Evolutionary conservation across 2,329 filamentous ascomycete genomes (phyloP).

Genomic region (Aureobasidium sp.): DNA sequence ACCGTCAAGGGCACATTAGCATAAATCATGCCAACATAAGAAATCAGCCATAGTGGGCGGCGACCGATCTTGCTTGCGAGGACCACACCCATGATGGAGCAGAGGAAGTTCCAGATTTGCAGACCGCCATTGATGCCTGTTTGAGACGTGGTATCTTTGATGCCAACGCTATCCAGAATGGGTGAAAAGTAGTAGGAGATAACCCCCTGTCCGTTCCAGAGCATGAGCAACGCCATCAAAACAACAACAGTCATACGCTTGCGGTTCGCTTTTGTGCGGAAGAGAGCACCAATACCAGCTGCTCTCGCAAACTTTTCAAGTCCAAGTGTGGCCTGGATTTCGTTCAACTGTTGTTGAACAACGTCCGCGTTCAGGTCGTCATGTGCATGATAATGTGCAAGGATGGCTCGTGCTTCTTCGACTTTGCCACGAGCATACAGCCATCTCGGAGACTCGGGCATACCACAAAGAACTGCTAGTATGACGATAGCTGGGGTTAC

Average conservation of each 20-base stretch:
- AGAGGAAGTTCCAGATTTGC: conserved; percentile 55
- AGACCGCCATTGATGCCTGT: conserved; percentile 40
- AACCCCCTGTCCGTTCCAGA: conserved; percentile 48
- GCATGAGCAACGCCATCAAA: conserved; percentile 46
- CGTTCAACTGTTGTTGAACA: conserved; percentile 60
- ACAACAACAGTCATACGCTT: conserved; percentile 46
- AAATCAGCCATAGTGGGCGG: conserved; percentile 29
- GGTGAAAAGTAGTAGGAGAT: conserved; percentile 33
- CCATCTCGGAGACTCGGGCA: conserved; percentile 41
- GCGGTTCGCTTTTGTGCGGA: conserved; percentile 51
- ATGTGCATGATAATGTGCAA: conserved; percentile 37
- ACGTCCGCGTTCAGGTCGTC: conserved; percentile 38
- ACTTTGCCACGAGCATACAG: conserved; percentile 39
- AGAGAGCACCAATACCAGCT: conserved; percentile 26
- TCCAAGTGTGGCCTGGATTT: conserved; percentile 44
- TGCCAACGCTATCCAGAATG: conserved; percentile 26
- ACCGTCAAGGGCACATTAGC: too few species aligned
- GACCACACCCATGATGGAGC: conserved; percentile 40
- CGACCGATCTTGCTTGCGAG: conserved; percentile 31
- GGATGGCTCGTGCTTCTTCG: conserved; percentile 36
- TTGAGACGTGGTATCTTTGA: conserved; percentile 26
- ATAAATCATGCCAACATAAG: conserved; percentile 31
- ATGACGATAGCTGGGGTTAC: conserved; percentile 52
- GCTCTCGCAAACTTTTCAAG: too few species aligned
- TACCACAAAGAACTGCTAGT: conserved; percentile 36